Evolutionary conservation across 169 alveolate species (phyloP).

Genomic region (Amoebophrya sp.): DNA sequence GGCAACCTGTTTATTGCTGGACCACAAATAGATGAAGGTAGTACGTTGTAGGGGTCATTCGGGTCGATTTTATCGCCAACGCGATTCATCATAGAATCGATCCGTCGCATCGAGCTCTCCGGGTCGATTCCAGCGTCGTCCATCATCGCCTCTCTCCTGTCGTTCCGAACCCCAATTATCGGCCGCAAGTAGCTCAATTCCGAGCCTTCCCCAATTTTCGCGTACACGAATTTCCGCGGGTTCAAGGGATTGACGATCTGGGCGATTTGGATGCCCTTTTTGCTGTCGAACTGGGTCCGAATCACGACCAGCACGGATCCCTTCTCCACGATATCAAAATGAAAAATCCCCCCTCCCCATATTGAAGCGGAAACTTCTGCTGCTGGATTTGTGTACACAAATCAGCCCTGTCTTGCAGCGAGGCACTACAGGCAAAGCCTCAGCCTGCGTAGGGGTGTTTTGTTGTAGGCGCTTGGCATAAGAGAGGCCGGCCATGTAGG

Average conservation of each 20-base stretch:
- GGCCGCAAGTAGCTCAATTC: not conserved
- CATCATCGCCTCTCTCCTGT: not conserved
- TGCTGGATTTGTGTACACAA: too few relatives aligned
- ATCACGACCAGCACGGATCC: not conserved
- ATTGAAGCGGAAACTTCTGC: too few relatives aligned
- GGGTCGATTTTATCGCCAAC: not conserved
- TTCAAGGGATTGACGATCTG: not conserved
- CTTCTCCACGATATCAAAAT: not conserved
- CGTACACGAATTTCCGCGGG: conserved; percentile 4
- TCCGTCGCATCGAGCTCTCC: not conserved
- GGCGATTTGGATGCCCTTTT: not conserved
- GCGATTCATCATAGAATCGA: too few relatives aligned
- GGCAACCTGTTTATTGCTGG: too few relatives aligned
- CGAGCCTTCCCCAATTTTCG: not conserved
- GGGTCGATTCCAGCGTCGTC: not conserved
- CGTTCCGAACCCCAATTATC: not conserved
- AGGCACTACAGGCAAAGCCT: too few relatives aligned
- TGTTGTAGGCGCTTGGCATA: too few relatives aligned
- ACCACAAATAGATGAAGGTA: too few relatives aligned
- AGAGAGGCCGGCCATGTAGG: too few relatives aligned
- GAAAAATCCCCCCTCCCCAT: too few relatives aligned
- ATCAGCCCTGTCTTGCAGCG: too few relatives aligned
- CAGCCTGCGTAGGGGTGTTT: too few relatives aligned
- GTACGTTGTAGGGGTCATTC: conserved; percentile 21
- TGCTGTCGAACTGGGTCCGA: not conserved